Evolutionary conservation across 2,329 filamentous ascomycete species (phyloP), one percentile per base, ranked within the genome.

Genomic region (Colletotrichum orbiculare): DNA sequence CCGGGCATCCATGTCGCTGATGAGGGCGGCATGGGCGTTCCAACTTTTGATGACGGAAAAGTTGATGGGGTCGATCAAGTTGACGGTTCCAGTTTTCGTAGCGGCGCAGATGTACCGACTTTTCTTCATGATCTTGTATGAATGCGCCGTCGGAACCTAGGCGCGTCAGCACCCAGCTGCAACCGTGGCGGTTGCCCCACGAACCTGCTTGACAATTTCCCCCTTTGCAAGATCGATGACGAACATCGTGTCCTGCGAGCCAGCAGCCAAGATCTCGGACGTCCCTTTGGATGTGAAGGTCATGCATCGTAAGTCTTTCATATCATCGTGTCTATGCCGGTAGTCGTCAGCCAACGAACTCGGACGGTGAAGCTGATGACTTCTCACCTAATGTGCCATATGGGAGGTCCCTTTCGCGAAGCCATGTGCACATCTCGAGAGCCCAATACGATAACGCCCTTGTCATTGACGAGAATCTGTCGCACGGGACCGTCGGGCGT

Each of bases 1-100:
- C 74, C 96, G 92, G 8, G 94, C 93, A 79, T 99, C 96, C 92
- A 99, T 97, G 76, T 98, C 95, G 76, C 93, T 97, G 75, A 99
- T 92, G 55, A 89, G 87, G 8, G 93, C 92, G 2, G 91, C 90
- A 74, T 99, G 96, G 0, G 95, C 94, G 74, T 93, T 93, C 92
- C 96, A 99, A 10, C 88, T 88, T 75, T 95, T 96, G 70, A 96
- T 83, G 6, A 97, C 85, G 46, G 87, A 86, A 73, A 97, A 92
- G 60, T 85, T 92, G 59, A 87, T 82, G 1, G 94, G 87, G 73
- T 97, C 95, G 25, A 99, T 83, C 37, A 97, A 90, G 77, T 98
- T 90, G 52, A 99, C 91, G 15, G 88, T 87, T 47, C 96, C 96
- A 48, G 83, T 90, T 68, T 89, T 88, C 0, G 94, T 97, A 8